Conservation (phyloP, 2,329 filamentous ascomycete species). For the Beauveria varroae region DNA sequence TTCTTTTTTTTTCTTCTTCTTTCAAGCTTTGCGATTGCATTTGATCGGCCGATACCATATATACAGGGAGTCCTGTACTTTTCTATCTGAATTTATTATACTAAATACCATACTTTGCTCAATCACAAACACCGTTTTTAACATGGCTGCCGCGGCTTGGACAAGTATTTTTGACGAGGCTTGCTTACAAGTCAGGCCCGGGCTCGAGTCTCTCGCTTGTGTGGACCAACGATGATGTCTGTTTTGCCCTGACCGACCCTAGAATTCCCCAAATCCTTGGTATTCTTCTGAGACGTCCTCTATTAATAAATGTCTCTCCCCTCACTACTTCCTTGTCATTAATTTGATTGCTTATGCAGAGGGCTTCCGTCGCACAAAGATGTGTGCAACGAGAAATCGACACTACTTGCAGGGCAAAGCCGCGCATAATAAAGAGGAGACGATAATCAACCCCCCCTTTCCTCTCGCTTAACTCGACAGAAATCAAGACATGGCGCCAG, state of each 20-base stretch:
- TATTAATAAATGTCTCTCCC: not conserved
- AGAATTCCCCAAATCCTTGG: no score
- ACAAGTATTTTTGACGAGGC: no score
- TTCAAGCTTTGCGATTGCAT: not conserved
- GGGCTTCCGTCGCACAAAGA: not conserved
- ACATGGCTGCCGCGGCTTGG: no score
- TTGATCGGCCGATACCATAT: not conserved
- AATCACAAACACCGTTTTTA: no score
- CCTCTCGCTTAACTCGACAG: no score
- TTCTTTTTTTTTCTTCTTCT: not conserved
- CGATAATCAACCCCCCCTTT: not conserved
- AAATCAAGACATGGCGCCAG: no score
- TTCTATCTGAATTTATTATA: not conserved
- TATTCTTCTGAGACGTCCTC: no score
- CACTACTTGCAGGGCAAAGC: not conserved
- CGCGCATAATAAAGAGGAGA: not conserved
- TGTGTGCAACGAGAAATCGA: slow-evolving; percentile 1
- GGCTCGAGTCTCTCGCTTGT: no score
- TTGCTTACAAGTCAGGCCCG: no score
- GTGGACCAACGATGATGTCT: no score
- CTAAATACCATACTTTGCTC: not conserved
- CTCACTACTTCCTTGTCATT: not conserved
- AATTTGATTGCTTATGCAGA: not conserved
- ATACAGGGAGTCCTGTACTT: not conserved
- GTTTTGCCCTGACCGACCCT: no score